Percentiles rank a stretch among this genome's conserved stretches.
phyloP scores from a whole-genome alignment of 1,284 basidiomycete genomes.

The Amylostereum areolatum region DNA sequence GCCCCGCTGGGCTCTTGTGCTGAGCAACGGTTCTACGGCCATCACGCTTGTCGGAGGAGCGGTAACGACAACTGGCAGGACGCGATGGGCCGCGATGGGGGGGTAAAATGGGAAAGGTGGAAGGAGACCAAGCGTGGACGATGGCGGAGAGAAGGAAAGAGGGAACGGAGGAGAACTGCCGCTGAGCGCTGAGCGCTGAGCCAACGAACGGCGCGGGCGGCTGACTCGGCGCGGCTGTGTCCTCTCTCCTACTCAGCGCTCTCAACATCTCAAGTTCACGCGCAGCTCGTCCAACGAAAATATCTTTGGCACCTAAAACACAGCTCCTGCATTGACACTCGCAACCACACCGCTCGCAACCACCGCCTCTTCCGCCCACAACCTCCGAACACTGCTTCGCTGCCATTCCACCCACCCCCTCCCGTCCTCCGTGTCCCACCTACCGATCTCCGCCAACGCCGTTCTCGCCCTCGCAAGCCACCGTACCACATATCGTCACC shows the following conservation, averaged over 20 bases:
- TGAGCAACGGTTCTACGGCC: constrained; percentile 20
- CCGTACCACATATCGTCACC: constrained; percentile 28
- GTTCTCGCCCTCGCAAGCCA: constrained; percentile 26
- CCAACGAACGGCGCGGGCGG: too few relatives aligned
- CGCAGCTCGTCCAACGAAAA: too few relatives aligned
- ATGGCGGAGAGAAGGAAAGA: background rate
- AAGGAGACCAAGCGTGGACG: background rate
- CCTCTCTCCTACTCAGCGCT: too few relatives aligned
- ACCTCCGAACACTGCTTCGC: constrained; percentile 24
- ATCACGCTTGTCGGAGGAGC: constrained; percentile 6
- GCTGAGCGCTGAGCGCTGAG: too few relatives aligned
- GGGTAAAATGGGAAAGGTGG: background rate
- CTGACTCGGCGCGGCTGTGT: too few relatives aligned
- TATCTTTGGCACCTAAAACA: background rate
- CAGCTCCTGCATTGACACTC: constrained; percentile 10
- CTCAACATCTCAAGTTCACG: too few relatives aligned
- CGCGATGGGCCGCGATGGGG: background rate
- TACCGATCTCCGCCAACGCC: constrained; percentile 6
- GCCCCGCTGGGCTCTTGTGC: constrained; percentile 17
- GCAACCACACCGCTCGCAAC: constrained; percentile 45
- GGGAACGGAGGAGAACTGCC: too few relatives aligned
- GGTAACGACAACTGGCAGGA: background rate
- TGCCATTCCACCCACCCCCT: constrained; percentile 26
- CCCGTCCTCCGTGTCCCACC: background rate
- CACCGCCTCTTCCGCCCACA: constrained; percentile 45